Evolutionary conservation across 352 stramenopile species (phyloP).

Genomic region (Thraustochytrium sp.): DNA sequence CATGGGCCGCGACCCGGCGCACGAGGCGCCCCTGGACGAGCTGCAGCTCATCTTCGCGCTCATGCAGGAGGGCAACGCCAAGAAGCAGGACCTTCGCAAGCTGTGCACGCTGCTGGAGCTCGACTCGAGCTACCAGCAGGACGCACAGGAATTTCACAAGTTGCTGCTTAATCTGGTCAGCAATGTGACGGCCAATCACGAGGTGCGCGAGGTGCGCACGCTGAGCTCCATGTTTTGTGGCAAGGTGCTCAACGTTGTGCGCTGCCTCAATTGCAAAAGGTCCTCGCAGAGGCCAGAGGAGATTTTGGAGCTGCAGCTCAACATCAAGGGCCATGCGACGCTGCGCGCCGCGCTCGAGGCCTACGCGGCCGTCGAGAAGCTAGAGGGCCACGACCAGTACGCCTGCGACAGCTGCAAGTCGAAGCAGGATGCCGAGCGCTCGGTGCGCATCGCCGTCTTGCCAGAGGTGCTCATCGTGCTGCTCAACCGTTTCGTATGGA

Average conservation of each 20-base stretch:
- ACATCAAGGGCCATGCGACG: conserved; percentile 70
- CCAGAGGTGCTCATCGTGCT: conserved; percentile 65
- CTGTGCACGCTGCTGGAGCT: conserved; percentile 68
- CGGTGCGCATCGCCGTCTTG: conserved; percentile 59
- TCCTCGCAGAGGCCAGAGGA: conserved; percentile 62
- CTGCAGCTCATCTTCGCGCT: conserved; percentile 71
- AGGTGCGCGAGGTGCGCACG: conserved; percentile 56
- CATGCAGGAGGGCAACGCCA: conserved; percentile 68
- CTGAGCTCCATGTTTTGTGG: conserved; percentile 70
- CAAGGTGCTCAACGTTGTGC: conserved; percentile 72
- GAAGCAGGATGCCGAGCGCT: conserved; percentile 67
- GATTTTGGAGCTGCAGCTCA: conserved; percentile 74
- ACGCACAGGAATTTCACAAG: conserved; percentile 80
- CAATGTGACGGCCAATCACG: conserved; percentile 66
- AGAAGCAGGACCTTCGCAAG: conserved; percentile 65
- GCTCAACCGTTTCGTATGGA: conserved; percentile 75
- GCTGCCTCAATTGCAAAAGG: conserved; percentile 64
- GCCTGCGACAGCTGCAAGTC: conserved; percentile 66
- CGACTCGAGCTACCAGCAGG: conserved; percentile 73
- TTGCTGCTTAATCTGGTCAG: conserved; percentile 68
- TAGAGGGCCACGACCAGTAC: conserved; percentile 77
- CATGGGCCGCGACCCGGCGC: neutral
- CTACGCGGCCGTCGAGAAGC: conserved; percentile 64
- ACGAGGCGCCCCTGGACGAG: conserved; percentile 46
- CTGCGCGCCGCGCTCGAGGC: conserved; percentile 60